Evolutionary conservation across 108 stramenopile species (phyloP).

Genomic region (Skeletonema costatum): DNA sequence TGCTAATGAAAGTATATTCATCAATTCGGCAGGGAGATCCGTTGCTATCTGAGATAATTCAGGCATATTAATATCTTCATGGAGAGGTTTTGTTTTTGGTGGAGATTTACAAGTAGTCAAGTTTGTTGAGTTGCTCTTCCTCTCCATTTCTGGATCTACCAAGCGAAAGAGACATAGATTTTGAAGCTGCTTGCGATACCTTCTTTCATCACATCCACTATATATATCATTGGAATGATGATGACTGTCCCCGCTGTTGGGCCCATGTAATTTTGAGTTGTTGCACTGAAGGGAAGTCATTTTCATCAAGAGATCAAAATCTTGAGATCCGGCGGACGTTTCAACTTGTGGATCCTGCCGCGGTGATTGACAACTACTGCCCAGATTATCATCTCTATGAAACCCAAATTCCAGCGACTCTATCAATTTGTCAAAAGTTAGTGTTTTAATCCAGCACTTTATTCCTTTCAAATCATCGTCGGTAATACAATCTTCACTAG

Average conservation of each 20-base stretch:
- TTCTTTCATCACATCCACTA: slow-evolving; percentile 3
- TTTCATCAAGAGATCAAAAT: slow-evolving; percentile 25
- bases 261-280: background rate
- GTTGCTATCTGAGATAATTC: background rate
- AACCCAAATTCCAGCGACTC: slow-evolving; percentile 30
- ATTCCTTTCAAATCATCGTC: slow-evolving; percentile 19
- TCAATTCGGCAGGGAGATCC: slow-evolving; percentile 20
- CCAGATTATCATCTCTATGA: slow-evolving; percentile 8
- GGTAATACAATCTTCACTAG: background rate
- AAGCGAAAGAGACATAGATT: slow-evolving; percentile 21
- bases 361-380: background rate
- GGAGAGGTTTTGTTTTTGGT: background rate
- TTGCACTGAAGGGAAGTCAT: slow-evolving; percentile 20
- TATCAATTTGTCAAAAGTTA: slow-evolving; percentile 24
- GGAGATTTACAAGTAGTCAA: background rate
- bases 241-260: background rate
- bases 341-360: background rate
- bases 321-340: slow-evolving; percentile 4
- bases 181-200: slow-evolving; percentile 4
- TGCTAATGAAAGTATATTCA: slow-evolving; percentile 29
- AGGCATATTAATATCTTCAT: background rate
- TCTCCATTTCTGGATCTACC: slow-evolving; percentile 11
- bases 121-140: background rate
- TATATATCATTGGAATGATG: background rate
- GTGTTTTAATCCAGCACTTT: slow-evolving; percentile 27